Evolutionary conservation across 495 filamentous ascomycete species (phyloP).

Genomic region (Haplographium delicatum): DNA sequence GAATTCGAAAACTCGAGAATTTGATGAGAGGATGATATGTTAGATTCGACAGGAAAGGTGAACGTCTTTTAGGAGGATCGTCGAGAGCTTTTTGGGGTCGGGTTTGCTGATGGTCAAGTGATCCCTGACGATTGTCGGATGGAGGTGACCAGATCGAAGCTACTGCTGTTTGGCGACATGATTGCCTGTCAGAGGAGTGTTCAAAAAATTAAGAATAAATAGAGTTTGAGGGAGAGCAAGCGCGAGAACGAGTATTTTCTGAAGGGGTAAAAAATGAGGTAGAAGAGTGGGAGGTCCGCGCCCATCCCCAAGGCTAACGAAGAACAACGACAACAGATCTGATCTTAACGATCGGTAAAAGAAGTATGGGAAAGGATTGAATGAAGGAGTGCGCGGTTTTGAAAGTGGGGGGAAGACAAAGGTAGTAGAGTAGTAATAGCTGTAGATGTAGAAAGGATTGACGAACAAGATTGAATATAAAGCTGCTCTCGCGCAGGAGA

Average conservation of each 20-base stretch:
- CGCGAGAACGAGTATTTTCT: background rate
- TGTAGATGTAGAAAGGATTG: conserved; percentile 33
- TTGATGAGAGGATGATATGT: background rate
- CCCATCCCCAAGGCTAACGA: conserved; percentile 24
- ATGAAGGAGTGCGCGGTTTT: conserved; percentile 25
- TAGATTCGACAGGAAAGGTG: background rate
- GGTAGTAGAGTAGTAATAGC: conserved; percentile 13
- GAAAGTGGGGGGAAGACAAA: conserved; percentile 23
- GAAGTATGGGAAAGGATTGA: conserved; percentile 22
- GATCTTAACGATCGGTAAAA: conserved; percentile 21
- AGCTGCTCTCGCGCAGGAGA: conserved; percentile 3
- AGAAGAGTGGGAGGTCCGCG: conserved; percentile 22
- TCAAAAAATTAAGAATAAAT: conserved; percentile 29
- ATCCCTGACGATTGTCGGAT: conserved; percentile 21
- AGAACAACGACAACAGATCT: conserved; percentile 24
- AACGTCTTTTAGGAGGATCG: conserved; percentile 11
- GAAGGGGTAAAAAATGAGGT: conserved; percentile 16
- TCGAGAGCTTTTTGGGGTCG: background rate
- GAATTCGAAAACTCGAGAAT: background rate
- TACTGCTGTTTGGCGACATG: conserved; percentile 29
- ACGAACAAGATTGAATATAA: conserved; percentile 27
- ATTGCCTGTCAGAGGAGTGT: conserved; percentile 32
- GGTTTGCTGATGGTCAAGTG: conserved; percentile 23
- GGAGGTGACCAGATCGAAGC: conserved; percentile 13
- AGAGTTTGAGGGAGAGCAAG: conserved; percentile 19